Conservation (phyloP, 1,139 yeast species). For the Petasospora fabianii region DNA sequence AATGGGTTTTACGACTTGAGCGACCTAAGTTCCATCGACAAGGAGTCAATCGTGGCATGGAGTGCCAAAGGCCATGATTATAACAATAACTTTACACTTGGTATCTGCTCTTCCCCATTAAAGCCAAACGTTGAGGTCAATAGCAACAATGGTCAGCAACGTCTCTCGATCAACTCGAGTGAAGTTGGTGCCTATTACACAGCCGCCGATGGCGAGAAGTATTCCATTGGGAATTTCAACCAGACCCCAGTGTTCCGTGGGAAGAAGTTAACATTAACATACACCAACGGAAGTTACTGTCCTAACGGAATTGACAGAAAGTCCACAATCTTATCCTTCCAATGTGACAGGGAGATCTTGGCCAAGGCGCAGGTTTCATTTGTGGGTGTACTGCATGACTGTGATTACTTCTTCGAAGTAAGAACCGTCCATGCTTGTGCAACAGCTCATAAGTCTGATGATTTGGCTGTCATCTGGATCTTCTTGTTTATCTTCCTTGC, state of each 20-base stretch:
- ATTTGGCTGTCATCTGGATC: conserved; percentile 57
- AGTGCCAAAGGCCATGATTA: conserved; percentile 67
- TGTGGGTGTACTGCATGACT: conserved; percentile 69
- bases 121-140: conserved; percentile 33
- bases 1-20: conserved; percentile 55
- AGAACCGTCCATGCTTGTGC: conserved; percentile 88
- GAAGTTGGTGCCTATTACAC: conserved; percentile 66
- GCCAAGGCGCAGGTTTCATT: conserved; percentile 65
- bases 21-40: conserved; percentile 41
- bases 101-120: conserved; percentile 70
- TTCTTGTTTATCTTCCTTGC: conserved; percentile 51
- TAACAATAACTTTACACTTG: conserved; percentile 72
- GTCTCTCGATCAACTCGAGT: conserved; percentile 44
- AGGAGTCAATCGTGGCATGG: conserved; percentile 46
- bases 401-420: conserved; percentile 82
- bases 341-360: conserved; percentile 74
- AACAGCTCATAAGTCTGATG: conserved; percentile 44
- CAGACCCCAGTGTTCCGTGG: conserved; percentile 67
- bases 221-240: conserved; percentile 65
- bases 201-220: conserved; percentile 46
- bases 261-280: conserved; percentile 64
- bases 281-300: conserved; percentile 72
- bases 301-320: conserved; percentile 46
- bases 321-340: conserved; percentile 67
- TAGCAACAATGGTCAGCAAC: conserved; percentile 31